Base-by-base conservation (phyloP, 345 rosid genomes). In the Salix arbutifolia region DNA sequence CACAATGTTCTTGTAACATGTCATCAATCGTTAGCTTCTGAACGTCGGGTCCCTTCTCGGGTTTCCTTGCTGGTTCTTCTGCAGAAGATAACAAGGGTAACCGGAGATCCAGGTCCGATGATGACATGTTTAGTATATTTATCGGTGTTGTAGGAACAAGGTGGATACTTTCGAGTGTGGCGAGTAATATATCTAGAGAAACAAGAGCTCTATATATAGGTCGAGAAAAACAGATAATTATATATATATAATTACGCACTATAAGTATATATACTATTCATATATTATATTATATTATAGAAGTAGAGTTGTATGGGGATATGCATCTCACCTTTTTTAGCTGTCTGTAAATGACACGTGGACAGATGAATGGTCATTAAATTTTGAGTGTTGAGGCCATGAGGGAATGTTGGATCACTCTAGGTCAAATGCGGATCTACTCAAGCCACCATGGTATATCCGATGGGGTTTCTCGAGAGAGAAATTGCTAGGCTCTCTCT, bases 1-100 rank as follows among this genome's bases (percentile, higher is more conserved):
- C 97, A 88, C 97, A 89, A 83, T 93, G 79, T 70, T 83, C 87
- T 38, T 82, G 86, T 31, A 92, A 79, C 97, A 95, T 91, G 66
- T 86, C 93, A 77, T 95, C 99, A 68, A 92, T 87, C 74, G 87
- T 81, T 8, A 95, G 78, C 80, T 81, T 90, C 76, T 86, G 69
- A 2, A 44, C 10, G 13, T 53, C 30, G 19, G 72, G 72, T 11
- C 67, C 74, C 42, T 11, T 18, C 67, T 72, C 76, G 0, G 76
- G 33, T 38, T 65, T 71, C 64, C 35, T 4, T 4, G 52, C 86
- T 21, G 74, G 77, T 25, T 71, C 82, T 65, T 65, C 46, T 35
- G 80, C 38, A n/a, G 72, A 71, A 1, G 76, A 71, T 0, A 82
- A 80, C 61, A 86, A 66, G n/a, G 89, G 85, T 17, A 76, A 72